Percentiles rank a stretch among this genome's conserved stretches.
Conservation (phyloP, 2,329 filamentous ascomycete genomes). For the Chrysosporium keratinophilum region DNA sequence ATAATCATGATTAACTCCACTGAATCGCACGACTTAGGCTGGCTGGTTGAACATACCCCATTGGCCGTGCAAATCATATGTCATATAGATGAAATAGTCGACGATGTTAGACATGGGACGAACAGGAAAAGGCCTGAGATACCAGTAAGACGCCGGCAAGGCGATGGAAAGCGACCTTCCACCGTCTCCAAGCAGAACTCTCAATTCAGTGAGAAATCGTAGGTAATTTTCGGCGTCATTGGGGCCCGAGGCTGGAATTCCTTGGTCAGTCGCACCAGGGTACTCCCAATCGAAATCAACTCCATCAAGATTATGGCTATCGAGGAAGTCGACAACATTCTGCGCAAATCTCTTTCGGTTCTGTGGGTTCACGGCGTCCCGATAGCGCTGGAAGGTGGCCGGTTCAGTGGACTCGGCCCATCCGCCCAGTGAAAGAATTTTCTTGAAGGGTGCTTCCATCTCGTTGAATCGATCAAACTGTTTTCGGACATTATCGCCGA, state of each 20-base stretch:
- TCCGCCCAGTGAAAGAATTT: conserved; percentile 36
- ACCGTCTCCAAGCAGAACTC: conserved; percentile 14
- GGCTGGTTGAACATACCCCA: background rate
- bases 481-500: conserved; percentile 19
- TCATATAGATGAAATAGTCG: conserved; percentile 30
- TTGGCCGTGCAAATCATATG: conserved; percentile 26
- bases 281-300: conserved; percentile 33
- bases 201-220: conserved; percentile 21
- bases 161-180: conserved; percentile 21
- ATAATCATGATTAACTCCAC: background rate
- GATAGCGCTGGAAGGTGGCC: conserved; percentile 30
- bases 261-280: conserved; percentile 29
- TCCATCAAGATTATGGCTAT: conserved; percentile 33
- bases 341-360: conserved; percentile 33
- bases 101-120: conserved; percentile 18
- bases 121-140: conserved; percentile 22
- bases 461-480: conserved; percentile 13
- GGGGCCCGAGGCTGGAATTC: conserved; percentile 23
- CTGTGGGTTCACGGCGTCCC: conserved; percentile 25
- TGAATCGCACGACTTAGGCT: background rate
- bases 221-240: conserved; percentile 27
- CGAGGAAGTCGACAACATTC: conserved; percentile 34
- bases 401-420: conserved; percentile 35
- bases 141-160: conserved; percentile 24
- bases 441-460: conserved; percentile 29